These are phyloP conservation scores for Plenodomus lindquistii DNA, from an alignment of 2,329 filamentous ascomycete genomes.

Conservation along the genomic window DNA sequence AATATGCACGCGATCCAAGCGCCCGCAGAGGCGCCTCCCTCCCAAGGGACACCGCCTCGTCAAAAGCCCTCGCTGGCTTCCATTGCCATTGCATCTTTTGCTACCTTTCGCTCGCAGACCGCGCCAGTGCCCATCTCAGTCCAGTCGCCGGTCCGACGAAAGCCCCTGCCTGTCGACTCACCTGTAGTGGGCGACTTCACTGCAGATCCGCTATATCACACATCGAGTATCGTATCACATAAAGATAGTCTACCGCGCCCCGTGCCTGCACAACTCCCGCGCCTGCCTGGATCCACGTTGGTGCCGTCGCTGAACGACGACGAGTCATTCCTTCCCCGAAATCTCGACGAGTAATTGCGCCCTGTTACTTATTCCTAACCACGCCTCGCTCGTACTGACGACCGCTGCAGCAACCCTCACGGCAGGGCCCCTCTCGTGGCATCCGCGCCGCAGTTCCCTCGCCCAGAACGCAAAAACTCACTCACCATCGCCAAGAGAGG, in stretches of 20 bases:
- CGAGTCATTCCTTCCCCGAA: slow-evolving; percentile 40
- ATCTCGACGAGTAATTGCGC: slow-evolving; percentile 43
- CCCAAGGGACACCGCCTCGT: slow-evolving; percentile 30
- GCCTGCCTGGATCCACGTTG: slow-evolving; percentile 28
- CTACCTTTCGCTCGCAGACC: slow-evolving; percentile 49
- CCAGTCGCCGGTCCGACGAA: slow-evolving; percentile 54
- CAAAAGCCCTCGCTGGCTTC: slow-evolving; percentile 42
- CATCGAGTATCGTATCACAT: slow-evolving; percentile 8
- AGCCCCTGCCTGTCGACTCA: slow-evolving; percentile 58
- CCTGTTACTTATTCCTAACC: slow-evolving; percentile 1
- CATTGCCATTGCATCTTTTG: slow-evolving; percentile 49
- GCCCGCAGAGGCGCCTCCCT: slow-evolving; percentile 25
- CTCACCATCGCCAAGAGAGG: slow-evolving; percentile 19
- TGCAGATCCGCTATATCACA: slow-evolving; percentile 46
- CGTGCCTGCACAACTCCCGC: slow-evolving; percentile 18
- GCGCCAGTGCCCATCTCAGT: slow-evolving; percentile 30
- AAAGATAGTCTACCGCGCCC: slow-evolving; percentile 27
- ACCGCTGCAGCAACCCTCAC: slow-evolving; percentile 39
- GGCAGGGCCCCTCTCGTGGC: slow-evolving; percentile 35
- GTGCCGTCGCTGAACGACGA: slow-evolving; percentile 41
- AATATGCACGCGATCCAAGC: slow-evolving; percentile 42
- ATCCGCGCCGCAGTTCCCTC: slow-evolving; percentile 28
- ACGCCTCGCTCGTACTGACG: slow-evolving; percentile 18
- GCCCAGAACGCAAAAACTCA: slow-evolving; percentile 26
- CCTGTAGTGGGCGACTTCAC: slow-evolving; percentile 52